Evolutionary conservation across 2,329 filamentous ascomycete species (phyloP), one percentile per base, ranked within the genome.

Genomic region (Gaeumannomyces tritici): DNA sequence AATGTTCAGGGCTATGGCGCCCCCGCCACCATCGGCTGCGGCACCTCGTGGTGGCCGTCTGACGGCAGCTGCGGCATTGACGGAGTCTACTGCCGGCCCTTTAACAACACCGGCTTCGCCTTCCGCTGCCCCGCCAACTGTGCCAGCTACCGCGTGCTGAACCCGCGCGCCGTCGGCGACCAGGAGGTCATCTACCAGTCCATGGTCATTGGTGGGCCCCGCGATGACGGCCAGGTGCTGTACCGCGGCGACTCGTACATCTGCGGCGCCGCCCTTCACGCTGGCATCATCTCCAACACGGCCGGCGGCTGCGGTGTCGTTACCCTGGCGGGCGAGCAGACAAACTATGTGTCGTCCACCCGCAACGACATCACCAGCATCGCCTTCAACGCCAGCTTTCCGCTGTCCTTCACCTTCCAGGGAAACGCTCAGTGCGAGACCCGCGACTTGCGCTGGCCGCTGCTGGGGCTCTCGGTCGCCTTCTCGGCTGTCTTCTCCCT

Each of bases 221-320:
- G 78, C 6, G 74, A 75, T 59, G 75, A 80, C 31, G 67, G 69
- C 33, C 71, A 75, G 24, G 69, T 72, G 3, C 79, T 89, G 27
- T 98, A 98, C 73, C 89, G 95, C 24, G 91, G 89, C 24, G 90
- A 93, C 74, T 91, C 89, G 26, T 91, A 90, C 73, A 84, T 93
- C 63, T 93, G 90, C 70, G 84, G 84, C 64, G 83, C 89, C 5
- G 90, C 89, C 24, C 89, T 92, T 62, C 90, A 93, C 70, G 84
- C 88, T 1, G 89, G 89, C 11, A 81, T 89, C 64, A 83, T 91
- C 66, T 82, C 80, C 61, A 82, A 90, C 67, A 74, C 77, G 0
- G 77, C 80, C 42, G 90, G 90, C 42, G 90, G 90, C 2, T 93
- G 90, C 67, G 90, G 89, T 61, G 86, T 90, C 1, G 79, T 90